A percentile compares a stretch with the other conserved stretches of the same genome.
phyloP scores from a whole-genome alignment of 179 eudicot species.

The Corrigiola litoralis region DNA sequence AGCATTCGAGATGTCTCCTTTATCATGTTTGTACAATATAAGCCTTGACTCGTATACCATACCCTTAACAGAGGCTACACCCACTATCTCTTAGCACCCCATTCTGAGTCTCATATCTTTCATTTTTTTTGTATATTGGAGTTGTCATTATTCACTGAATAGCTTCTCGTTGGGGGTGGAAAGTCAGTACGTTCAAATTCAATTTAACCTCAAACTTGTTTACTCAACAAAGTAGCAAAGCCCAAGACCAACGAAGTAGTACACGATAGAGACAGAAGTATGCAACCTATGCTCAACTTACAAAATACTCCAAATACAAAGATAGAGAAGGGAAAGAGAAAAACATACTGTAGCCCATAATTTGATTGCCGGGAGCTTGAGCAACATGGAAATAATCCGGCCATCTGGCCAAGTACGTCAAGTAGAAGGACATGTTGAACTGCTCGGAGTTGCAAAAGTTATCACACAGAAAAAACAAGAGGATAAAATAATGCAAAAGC shows the following conservation, averaged over 20 bases:
- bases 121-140: too few species aligned
- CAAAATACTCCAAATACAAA: neutral
- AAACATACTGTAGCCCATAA: constrained; percentile 88
- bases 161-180: too few species aligned
- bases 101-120: too few species aligned
- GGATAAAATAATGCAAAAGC: neutral
- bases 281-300: neutral
- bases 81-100: too few species aligned
- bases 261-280: neutral
- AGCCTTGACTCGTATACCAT: too few species aligned
- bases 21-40: too few species aligned
- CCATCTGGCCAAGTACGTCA: constrained; percentile 97
- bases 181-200: too few species aligned
- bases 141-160: too few species aligned
- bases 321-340: neutral
- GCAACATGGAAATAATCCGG: constrained; percentile 95
- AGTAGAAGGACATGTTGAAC: constrained; percentile 98
- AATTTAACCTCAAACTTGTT: too few species aligned
- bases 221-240: neutral
- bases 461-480: neutral
- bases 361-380: constrained; percentile 73
- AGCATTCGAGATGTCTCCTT: too few species aligned
- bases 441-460: constrained; percentile 25
- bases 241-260: neutral
- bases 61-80: too few species aligned